phyloP scores from a whole-genome alignment of 2,329 filamentous ascomycete species.

The Sarocladium strictum region DNA sequence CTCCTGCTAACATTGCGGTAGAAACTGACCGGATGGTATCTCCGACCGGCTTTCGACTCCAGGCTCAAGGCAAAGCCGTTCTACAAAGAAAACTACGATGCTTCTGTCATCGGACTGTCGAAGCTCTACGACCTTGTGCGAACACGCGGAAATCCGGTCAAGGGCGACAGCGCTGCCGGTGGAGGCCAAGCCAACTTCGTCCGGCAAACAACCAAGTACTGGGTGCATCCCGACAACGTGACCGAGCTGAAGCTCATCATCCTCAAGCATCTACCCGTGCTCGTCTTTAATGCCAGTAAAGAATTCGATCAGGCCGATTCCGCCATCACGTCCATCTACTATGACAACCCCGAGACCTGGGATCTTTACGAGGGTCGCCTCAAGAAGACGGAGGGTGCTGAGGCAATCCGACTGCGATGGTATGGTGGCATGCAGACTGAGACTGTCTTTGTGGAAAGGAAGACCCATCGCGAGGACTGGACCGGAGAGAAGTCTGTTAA shows the following conservation, averaged over 20 bases:
- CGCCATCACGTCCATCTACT: conserved; percentile 98
- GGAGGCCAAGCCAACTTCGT: conserved; percentile 93
- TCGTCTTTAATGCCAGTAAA: conserved; percentile 96
- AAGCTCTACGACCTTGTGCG: conserved; percentile 92
- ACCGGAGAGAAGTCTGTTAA: conserved; percentile 99
- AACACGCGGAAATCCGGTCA: conserved; percentile 85
- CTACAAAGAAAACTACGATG: conserved; percentile 98
- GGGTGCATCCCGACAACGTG: conserved; percentile 98
- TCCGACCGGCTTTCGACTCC: conserved; percentile 92
- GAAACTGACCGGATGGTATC: conserved; percentile 92
- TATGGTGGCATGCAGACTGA: conserved; percentile 95
- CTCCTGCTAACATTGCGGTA: conserved; percentile 30
- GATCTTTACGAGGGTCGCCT: conserved; percentile 89
- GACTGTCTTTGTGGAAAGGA: conserved; percentile 93
- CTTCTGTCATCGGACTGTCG: conserved; percentile 88
- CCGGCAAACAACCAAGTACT: conserved; percentile 97
- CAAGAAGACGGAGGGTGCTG: conserved; percentile 96
- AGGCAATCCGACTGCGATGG: conserved; percentile 94
- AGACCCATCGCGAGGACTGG: conserved; percentile 98
- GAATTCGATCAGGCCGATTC: conserved; percentile 88
- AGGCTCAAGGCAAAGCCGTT: conserved; percentile 94
- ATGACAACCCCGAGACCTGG: conserved; percentile 90
- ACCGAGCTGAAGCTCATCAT: conserved; percentile 98
- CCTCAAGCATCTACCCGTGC: conserved; percentile 90
- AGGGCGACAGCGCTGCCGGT: conserved; percentile 86